Evolutionary conservation across 208 protist species (phyloP), one percentile per base, ranked within the genome.

Genomic region (Trypanosoma caninum): DNA sequence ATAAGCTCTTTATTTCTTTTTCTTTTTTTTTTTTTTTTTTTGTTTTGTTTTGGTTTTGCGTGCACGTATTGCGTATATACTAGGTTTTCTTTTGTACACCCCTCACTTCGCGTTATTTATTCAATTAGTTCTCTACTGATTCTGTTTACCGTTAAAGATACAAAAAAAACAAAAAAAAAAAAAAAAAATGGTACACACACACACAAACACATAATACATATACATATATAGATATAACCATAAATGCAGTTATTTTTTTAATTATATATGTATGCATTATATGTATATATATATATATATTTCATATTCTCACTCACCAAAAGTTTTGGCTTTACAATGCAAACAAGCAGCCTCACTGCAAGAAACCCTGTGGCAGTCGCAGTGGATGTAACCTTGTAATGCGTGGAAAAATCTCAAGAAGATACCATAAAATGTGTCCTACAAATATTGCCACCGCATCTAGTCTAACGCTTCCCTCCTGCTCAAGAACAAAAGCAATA

Each of bases 401-500:
- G 34, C 82, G 80, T 16, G 89, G 89, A 65, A 95, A 88, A n/a
- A 95, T 79, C 41, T 93, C 85, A 8, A 90, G 57, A 13, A 92
- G 47, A 54, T 87, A 95, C 80, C 84, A 95, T 41, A 93, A 61
- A 2, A 85, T 44, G 46, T 95, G 89, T 0, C 84, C 89, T 23
- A 91, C 70, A 38, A 79, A 7, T 38, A 74, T 76, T 37, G 71
- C 73, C 14, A 87, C 30, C 1, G 93, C n/a, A 11, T 84, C 61
- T 33, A 65, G 56, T 23, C 65, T 59, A 13, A 84, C 37, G 18
- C 65, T 58, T 6, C 60, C 62, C 1, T 59, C 16, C 1, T 44
- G 64, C 20, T 76, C 53, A 57, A 76, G 59, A 22, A 61, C 34
- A 0, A 74, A 45, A 13, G 60, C 67, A 22, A 90, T 59, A n/a